Evolutionary conservation across 2,329 filamentous ascomycete species (phyloP), one percentile per base, ranked within the genome.

Genomic region (Colletotrichum siamense): DNA sequence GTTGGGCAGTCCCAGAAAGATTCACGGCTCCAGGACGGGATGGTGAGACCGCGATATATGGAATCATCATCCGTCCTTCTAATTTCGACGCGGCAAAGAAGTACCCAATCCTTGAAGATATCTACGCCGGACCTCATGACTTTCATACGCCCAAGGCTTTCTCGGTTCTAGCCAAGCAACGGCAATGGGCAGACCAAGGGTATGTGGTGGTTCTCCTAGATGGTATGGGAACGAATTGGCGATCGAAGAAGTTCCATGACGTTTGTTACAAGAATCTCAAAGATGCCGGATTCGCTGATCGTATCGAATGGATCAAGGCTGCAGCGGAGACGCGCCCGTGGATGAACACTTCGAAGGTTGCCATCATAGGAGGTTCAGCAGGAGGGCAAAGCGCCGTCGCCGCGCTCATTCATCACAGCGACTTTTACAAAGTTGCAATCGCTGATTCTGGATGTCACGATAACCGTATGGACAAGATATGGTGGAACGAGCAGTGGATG

Each of bases 401-500:
- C 13, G 82, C 77, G 1, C 77, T 84, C 49, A 66, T 84, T 8
- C 80, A 81, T 49, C 80, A 82, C 62, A 62, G 75, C 22, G 78
- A 79, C 49, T 83, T 84, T 36, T 83, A 82, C 69, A 81, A 78
- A 49, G 81, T 78, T 1, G 82, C 81, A 0, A 75, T 79, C 6
- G 79, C 82, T 15, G 79, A 81, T 57, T 79, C 80, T 10, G 82
- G 82, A 3, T 81, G 79, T 7, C 81, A 83, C 66, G 82, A 84
- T 24, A 83, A 83, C 22, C 80, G 82, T 3, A 80, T 84, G 79
- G 81, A 81, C 52, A 80, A 81, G 69, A 22, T 83, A 10, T 80
- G 80, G 78, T 84, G 82, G 82, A 82, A 81, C 30, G 82, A 84
- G 69, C 66, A 81, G 57, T 83, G 80, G 80, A 83, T 84, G 81